Conservation (phyloP, 352 stramenopile species). For the Globisporangium carolinianum region DNA sequence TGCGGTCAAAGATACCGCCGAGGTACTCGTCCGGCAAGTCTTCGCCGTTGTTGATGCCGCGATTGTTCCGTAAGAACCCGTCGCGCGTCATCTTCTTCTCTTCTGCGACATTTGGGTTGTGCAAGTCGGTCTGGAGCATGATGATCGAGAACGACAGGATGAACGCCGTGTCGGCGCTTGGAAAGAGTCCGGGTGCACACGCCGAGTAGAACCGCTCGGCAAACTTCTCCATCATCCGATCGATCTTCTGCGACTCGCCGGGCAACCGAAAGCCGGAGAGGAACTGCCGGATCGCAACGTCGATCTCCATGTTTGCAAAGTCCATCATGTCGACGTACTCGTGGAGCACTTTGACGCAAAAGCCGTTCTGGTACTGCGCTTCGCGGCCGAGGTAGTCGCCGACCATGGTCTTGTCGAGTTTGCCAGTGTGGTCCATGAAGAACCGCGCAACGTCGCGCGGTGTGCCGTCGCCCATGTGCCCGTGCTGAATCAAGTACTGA, state of each 20-base stretch:
- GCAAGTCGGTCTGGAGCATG: constrained; percentile 92
- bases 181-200: constrained; percentile 82
- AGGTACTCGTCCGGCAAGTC: constrained; percentile 94
- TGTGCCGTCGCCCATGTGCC: constrained; percentile 89
- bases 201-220: constrained; percentile 87
- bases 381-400: constrained; percentile 98
- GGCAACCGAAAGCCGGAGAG: constrained; percentile 97
- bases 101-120: constrained; percentile 97
- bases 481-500: constrained; percentile 88
- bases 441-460: constrained; percentile 93
- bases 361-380: constrained; percentile 91
- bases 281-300: constrained; percentile 97
- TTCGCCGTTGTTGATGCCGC: constrained; percentile 94
- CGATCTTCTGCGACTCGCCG: constrained; percentile 99
- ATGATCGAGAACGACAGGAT: constrained; percentile 95
- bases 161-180: constrained; percentile 96
- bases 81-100: constrained; percentile 98
- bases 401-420: constrained; percentile 96
- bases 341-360: constrained; percentile 92
- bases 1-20: constrained; percentile 93
- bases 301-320: constrained; percentile 93
- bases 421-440: constrained; percentile 87
- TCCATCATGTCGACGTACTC: constrained; percentile 96
- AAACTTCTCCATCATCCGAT: constrained; percentile 99
- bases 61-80: constrained; percentile 96